These are phyloP conservation scores for Platismatia glauca DNA, from an alignment of 495 filamentous ascomycete species.

Conservation along the genomic window DNA sequence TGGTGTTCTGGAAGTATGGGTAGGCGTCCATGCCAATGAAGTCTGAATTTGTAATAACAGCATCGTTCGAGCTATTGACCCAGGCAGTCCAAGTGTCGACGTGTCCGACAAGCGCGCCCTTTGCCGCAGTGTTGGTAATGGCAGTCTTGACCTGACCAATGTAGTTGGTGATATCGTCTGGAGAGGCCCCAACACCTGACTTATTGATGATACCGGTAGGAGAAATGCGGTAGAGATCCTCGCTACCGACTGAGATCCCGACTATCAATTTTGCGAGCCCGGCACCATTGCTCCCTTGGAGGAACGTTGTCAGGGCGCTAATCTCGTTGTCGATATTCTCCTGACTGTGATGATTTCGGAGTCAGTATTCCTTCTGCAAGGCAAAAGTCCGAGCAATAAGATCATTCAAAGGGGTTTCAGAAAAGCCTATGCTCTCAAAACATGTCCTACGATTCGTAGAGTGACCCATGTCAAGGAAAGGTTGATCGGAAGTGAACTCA, in stretches of 20 bases:
- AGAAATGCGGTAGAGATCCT: conserved; percentile 80
- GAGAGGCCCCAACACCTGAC: conserved; percentile 49
- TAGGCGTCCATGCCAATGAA: conserved; percentile 64
- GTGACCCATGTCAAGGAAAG: too few species aligned
- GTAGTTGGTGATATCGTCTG: conserved; percentile 51
- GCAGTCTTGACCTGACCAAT: conserved; percentile 54
- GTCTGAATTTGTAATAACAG: conserved; percentile 61
- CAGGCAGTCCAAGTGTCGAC: conserved; percentile 90
- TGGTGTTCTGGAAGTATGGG: conserved; percentile 53
- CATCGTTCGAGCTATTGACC: conserved; percentile 62
- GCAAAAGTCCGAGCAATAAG: too few species aligned
- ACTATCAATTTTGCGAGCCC: conserved; percentile 55
- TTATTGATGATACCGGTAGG: conserved; percentile 42
- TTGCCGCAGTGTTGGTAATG: conserved; percentile 50
- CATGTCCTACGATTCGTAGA: too few species aligned
- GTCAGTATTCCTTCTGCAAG: too few species aligned
- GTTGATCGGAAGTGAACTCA: too few species aligned
- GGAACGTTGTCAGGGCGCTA: conserved; percentile 54
- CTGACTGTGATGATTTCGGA: too few species aligned
- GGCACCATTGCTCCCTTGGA: conserved; percentile 48
- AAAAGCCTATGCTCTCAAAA: too few species aligned
- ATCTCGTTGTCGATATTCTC: conserved; percentile 58
- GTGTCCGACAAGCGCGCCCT: conserved; percentile 58
- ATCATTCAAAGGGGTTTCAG: too few species aligned
- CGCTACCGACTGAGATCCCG: conserved; percentile 84